Conservation (phyloP, 2,329 filamentous ascomycete genomes). For the Ceratocystis smalleyi region DNA sequence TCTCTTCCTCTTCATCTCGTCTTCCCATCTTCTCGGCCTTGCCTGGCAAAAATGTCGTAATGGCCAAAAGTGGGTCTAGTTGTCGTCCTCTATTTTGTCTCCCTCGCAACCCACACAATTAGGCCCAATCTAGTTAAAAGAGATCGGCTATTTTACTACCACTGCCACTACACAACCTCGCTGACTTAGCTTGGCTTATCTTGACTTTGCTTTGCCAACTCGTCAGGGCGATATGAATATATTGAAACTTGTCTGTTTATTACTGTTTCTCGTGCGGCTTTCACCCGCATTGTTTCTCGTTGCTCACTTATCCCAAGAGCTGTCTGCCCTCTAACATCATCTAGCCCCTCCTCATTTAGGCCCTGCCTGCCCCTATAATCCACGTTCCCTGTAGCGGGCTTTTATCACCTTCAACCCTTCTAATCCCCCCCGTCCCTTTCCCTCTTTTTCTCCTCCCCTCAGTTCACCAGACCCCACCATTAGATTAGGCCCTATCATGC, state of each 20-base stretch:
- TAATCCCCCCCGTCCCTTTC: neutral
- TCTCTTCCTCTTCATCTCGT: no score
- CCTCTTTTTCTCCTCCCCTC: neutral
- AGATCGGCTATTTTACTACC: neutral
- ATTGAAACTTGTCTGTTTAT: neutral
- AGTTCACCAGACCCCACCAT: no score
- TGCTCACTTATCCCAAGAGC: neutral
- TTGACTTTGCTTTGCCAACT: no score
- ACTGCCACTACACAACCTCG: neutral
- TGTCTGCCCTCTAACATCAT: neutral
- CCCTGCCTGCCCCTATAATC: neutral
- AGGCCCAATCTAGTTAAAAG: conserved; percentile 14
- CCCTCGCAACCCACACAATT: conserved; percentile 12
- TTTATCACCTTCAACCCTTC: neutral
- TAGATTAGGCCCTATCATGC: no score
- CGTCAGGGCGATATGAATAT: no score
- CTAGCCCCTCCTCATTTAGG: neutral
- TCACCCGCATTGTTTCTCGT: neutral
- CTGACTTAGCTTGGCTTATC: no score
- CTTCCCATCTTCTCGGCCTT: no score
- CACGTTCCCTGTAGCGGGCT: neutral
- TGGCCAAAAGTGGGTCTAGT: neutral
- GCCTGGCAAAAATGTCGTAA: neutral
- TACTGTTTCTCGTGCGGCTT: neutral
- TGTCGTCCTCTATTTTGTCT: neutral